These are phyloP conservation scores for Paecilomyces sp. DNA, from an alignment of 2,329 filamentous ascomycete genomes.

Conservation along the genomic window DNA sequence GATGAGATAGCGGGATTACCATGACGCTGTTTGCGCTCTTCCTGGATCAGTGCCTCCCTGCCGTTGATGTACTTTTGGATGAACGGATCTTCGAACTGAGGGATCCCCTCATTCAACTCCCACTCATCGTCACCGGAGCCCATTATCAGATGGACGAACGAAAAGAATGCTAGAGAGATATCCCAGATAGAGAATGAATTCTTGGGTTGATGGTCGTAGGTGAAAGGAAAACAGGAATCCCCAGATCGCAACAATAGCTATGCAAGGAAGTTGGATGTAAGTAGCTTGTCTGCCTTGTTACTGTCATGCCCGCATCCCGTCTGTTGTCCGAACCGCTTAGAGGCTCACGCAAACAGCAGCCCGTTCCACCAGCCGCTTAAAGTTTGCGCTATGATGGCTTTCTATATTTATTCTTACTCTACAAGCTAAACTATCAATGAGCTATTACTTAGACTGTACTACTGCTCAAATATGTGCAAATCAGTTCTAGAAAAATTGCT, in stretches of 20 bases:
- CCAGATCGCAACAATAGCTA: neutral
- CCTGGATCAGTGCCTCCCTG: slow-evolving; percentile 64
- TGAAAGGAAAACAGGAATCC: neutral
- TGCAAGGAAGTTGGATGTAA: neutral
- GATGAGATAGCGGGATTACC: slow-evolving; percentile 45
- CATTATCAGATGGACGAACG: neutral
- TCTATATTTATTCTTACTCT: neutral
- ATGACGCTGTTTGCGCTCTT: slow-evolving; percentile 77
- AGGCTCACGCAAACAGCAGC: neutral
- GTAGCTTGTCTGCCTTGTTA: neutral
- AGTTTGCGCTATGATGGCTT: neutral
- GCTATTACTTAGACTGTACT: too few relatives aligned
- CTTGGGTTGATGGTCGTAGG: neutral
- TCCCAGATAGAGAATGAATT: neutral
- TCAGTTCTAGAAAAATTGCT: too few relatives aligned
- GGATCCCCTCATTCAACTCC: slow-evolving; percentile 37
- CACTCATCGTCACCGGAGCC: slow-evolving; percentile 14
- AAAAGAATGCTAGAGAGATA: neutral
- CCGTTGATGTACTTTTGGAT: slow-evolving; percentile 75
- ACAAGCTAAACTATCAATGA: too few relatives aligned
- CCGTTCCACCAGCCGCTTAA: neutral
- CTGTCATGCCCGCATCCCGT: neutral
- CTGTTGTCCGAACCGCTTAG: neutral
- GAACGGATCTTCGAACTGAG: slow-evolving; percentile 59
- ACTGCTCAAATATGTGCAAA: too few relatives aligned